Conservation (phyloP, 2,329 filamentous ascomycete genomes). For the Elsinoe fawcettii region DNA sequence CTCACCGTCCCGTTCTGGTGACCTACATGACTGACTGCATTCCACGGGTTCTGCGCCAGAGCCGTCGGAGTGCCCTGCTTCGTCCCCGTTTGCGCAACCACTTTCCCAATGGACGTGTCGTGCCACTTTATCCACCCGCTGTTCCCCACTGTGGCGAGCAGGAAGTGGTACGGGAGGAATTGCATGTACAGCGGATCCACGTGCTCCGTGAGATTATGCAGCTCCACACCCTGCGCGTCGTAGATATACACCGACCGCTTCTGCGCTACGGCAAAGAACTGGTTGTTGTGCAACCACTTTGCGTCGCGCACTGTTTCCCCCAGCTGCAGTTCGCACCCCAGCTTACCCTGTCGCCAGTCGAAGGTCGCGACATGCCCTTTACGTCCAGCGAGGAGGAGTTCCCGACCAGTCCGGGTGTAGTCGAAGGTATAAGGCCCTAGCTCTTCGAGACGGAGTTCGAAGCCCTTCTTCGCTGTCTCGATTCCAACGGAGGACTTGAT, state of each 20-base stretch:
- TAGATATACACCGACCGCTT: constrained; percentile 98
- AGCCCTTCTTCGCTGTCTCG: constrained; percentile 84
- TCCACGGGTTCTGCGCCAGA: constrained; percentile 81
- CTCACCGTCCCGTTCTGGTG: constrained; percentile 94
- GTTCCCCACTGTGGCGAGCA: constrained; percentile 77
- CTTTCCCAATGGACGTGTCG: constrained; percentile 85
- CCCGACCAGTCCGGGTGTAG: constrained; percentile 81
- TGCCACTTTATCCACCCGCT: constrained; percentile 86
- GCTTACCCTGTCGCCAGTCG: constrained; percentile 88
- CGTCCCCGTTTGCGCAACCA: constrained; percentile 78
- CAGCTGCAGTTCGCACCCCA: constrained; percentile 85
- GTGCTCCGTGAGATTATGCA: constrained; percentile 86
- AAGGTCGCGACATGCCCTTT: constrained; percentile 95
- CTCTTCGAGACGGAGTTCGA: constrained; percentile 75
- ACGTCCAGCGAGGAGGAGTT: constrained; percentile 74
- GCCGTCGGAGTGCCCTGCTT: constrained; percentile 76
- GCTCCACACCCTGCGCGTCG: constrained; percentile 79
- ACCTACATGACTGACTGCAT: constrained; percentile 84
- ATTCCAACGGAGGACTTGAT: constrained; percentile 66
- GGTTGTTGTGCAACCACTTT: constrained; percentile 89
- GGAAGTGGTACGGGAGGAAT: constrained; percentile 92
- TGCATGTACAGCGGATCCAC: constrained; percentile 89
- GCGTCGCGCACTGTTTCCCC: constrained; percentile 84
- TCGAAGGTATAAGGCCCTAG: constrained; percentile 83
- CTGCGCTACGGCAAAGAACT: constrained; percentile 89